Base-by-base conservation (phyloP, 2,329 filamentous ascomycete species). In the Penicillium sp. region DNA sequence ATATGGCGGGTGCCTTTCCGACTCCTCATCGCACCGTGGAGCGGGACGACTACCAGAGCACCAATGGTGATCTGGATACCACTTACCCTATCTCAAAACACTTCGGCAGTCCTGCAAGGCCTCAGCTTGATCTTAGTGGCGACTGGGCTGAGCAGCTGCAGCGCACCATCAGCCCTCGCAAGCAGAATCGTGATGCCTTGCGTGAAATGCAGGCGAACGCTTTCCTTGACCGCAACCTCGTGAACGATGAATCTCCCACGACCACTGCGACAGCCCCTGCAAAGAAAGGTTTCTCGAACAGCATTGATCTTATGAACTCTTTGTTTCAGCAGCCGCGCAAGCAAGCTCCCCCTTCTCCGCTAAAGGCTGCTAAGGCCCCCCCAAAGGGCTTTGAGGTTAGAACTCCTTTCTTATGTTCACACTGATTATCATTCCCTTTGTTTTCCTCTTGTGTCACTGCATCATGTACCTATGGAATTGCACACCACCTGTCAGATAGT, bases 271-370 rank as follows among this genome's bases (percentile, higher is more conserved):
- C 54, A 7, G 61, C 63, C 35, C 56, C 61, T 13, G 67, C 61
- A 17, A 81, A 83, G 54, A 85, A 85, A 63, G 88, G 89, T 0
- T 93, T 96, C 75, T 84, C 87, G 21, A 96, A 89, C 21, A 93
- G 90, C 70, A 96, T 97, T 77, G 94, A 97, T 79, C 80, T 97
- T 73, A 97, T 96, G 91, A 93, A 96, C 73, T 96, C 91, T 48
- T 80, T 97, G 56, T 97, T 95, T 76, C 89, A 90, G 73, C 85
- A 89, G 75, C 82, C 86, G 62, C 70, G 70, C 58, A 73, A 76
- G 67, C 70, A 76, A 61, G 82, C 81, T 57, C 55, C 49, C 4
- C 58, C 66, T 53, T 82, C 82, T 62, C 76, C 78, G 53, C 80
- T 84, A 68, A 84, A 81, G 67, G 73, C 81, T 54, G 82, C 83